These are phyloP conservation scores for Pichia sp. DNA, from an alignment of 1,139 yeast genomes.

Conservation along the genomic window DNA sequence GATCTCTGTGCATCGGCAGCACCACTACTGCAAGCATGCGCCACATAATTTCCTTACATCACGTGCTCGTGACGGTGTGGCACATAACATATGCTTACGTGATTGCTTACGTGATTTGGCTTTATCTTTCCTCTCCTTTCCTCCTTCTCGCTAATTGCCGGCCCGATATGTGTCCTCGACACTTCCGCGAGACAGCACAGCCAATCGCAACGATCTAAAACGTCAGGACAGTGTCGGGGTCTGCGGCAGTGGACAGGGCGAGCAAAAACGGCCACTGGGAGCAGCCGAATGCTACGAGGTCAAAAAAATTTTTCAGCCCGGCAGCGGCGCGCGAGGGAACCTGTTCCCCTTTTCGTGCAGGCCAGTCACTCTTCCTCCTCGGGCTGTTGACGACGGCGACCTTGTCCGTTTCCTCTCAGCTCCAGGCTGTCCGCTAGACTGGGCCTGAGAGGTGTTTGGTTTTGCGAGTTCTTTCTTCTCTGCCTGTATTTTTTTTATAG, in stretches of 20 bases:
- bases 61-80: no score
- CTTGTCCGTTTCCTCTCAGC: neutral
- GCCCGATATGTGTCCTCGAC: neutral
- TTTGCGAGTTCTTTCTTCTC: no score
- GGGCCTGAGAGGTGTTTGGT: neutral
- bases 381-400: neutral
- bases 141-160: neutral
- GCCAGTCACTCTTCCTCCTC: neutral
- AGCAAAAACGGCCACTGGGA: no score
- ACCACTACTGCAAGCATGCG: no score
- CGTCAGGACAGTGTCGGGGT: neutral
- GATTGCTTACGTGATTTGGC: no score
- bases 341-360: neutral
- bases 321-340: neutral
- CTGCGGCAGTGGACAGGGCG: no score
- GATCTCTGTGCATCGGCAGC: no score
- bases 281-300: no score
- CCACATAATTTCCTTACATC: no score
- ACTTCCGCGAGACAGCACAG: neutral
- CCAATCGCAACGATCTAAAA: neutral
- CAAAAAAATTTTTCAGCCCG: neutral
- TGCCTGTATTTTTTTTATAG: no score
- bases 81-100: no score
- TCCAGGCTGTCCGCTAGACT: neutral
- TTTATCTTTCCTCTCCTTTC: no score